Base-by-base conservation (phyloP, 108 stramenopile genomes). In the Ochromonas danica region DNA sequence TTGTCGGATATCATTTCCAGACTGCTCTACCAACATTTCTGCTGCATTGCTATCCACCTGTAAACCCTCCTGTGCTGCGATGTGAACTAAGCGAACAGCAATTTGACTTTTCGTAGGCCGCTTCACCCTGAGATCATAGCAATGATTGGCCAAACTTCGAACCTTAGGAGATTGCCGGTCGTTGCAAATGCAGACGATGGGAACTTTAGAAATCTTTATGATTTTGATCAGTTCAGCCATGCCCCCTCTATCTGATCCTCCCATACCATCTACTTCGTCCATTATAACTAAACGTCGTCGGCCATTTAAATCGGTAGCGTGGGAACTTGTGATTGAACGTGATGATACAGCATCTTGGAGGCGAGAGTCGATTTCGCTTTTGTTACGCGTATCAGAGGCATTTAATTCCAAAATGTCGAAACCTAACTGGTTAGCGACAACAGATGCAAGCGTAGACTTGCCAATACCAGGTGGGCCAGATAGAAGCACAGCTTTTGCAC, bases 221-320 rank as follows among this genome's bases (percentile, higher is more conserved):
- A 97, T 92, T 78, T 90, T 85, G 78, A 99, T 97, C 61, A 99
- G 85, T 85, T 96, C 96, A 33, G 88, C 81, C 82, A 92, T 95
- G 0, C 96, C 96, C 70, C 92, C 90, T 28, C 96, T 83, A 87
- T 99, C 98, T 1, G 91, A 91, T 0, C 89, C 94, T 57, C 93
- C 92, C 96, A 99, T 96, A 25, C 98, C 98, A 82, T 99, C 98
- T n/a, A 99, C 96, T 87, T 99, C 98, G 84, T 99, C 98, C 98
- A 99, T 99, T 75, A 99, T 90, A 35, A 99, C 86, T 65, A 91
- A 86, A 17, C 95, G 93, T 51, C 45, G 6, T 51, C 22, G 22
- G 25, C 63, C 30, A 67, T 36, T 67, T 6, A 6, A 14, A 67
- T 25, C 63, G 35, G 3, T 25, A 31, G 33, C 31, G 6, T 10